These are phyloP conservation scores for Phytophthora citricola DNA, from an alignment of 352 stramenopile species.

Conservation along the genomic window DNA sequence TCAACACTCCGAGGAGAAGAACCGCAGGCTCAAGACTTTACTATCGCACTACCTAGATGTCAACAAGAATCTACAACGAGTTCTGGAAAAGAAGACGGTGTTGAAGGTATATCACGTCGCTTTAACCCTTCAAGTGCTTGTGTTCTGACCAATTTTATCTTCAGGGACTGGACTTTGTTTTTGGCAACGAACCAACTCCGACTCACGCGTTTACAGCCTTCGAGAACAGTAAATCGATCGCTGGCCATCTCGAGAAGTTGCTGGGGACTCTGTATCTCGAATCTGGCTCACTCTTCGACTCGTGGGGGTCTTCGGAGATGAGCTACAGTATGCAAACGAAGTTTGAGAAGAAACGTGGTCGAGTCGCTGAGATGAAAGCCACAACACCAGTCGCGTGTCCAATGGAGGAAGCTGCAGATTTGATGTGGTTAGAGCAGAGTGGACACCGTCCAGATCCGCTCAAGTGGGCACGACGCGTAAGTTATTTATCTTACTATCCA, in stretches of 20 bases:
- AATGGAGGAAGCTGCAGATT: slow-evolving; percentile 11
- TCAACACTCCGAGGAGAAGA: slow-evolving; percentile 29
- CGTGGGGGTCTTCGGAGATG: neutral
- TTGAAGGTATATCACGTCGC: slow-evolving; percentile 6
- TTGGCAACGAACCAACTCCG: slow-evolving; percentile 8
- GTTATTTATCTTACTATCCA: slow-evolving; percentile 1
- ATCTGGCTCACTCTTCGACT: slow-evolving; percentile 11
- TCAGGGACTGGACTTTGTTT: slow-evolving; percentile 21
- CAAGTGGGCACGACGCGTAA: slow-evolving; percentile 21
- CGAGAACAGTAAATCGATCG: slow-evolving; percentile 24
- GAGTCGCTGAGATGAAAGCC: slow-evolving; percentile 21
- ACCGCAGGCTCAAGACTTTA: slow-evolving; percentile 24
- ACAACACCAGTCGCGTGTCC: slow-evolving; percentile 18
- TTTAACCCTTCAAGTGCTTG: neutral
- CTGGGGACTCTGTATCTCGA: slow-evolving; percentile 8
- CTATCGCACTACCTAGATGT: slow-evolving; percentile 14
- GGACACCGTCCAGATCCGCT: slow-evolving; percentile 21
- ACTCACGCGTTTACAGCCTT: slow-evolving; percentile 8
- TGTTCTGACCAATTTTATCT: neutral
- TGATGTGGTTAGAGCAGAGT: slow-evolving; percentile 22
- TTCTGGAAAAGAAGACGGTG: slow-evolving; percentile 24
- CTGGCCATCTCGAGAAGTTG: slow-evolving; percentile 12
- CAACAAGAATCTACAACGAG: slow-evolving; percentile 17
- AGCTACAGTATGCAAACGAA: slow-evolving; percentile 10
- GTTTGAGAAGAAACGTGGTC: slow-evolving; percentile 2